Base-by-base conservation (phyloP, 1,284 basidiomycete species). In the Phylloporus sp. region DNA sequence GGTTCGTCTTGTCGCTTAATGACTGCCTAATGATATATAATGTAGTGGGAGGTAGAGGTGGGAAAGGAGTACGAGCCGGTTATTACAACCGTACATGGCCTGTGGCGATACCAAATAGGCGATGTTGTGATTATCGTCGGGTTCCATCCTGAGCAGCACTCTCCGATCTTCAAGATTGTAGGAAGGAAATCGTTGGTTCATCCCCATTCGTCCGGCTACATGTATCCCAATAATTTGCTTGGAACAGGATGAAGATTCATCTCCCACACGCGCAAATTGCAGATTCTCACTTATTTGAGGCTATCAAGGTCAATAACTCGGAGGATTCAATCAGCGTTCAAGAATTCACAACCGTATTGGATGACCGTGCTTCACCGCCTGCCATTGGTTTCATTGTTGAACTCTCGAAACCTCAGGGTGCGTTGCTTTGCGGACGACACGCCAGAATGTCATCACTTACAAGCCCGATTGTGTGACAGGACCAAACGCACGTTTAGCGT, bases 101-200 rank as follows among this genome's bases (percentile, higher is more conserved):
- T 77, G 47, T 76, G 76, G 76, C 72, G 76, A 23, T 76, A 77
- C 29, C 67, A 32, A 19, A 60, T 77, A 5, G 74, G 71, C 1
- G 76, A 76, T 35, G 20, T 76, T 14, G 3, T 77, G 10, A n/a
- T 57, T 6, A 66, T 77, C 29, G 10, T 69, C 3, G 75, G 76
- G 14, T 73, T 74, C 35, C 52, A 68, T 27, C 2, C 53, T 4
- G 52, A 64, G 20, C 55, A 19, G 2, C 53, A n/a, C n/a, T 63
- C 63, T 3, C 75, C 75, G 0, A 7, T 77, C 12, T 64, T 78
- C 39, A 68, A 59, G 23, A 60, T 62, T 25, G 25, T 29, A 1
- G 75, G 76, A 39, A 68, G 77, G 37, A 37, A 37, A 37, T 37
- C 37, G 37, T 37, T 14, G 37, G 37, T 37, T 37, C 14, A 37